Percentiles rank a stretch among this genome's conserved stretches.
phyloP scores from a whole-genome alignment of 1,284 basidiomycete genomes.

The Fomes fomentarius region DNA sequence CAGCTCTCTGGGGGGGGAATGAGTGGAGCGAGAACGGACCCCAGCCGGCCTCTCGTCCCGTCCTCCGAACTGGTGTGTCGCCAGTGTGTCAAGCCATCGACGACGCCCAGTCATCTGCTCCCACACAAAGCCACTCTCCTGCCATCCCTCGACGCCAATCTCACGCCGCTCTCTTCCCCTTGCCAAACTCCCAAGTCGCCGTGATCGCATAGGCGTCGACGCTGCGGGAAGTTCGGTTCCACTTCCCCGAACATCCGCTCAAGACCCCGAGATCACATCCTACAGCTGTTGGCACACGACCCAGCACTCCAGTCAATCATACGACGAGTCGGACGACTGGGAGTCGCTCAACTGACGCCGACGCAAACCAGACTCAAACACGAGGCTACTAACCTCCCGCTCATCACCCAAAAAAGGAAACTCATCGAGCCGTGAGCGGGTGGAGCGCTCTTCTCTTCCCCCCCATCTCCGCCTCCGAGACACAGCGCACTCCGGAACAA shows the following conservation, averaged over 20 bases:
- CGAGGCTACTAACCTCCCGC: conserved; percentile 21
- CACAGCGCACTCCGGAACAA: too few relatives aligned
- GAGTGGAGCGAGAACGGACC: too few relatives aligned
- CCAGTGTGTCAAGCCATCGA: conserved; percentile 18
- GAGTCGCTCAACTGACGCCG: background rate
- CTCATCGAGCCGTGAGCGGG: too few relatives aligned
- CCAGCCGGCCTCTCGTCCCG: conserved; percentile 6
- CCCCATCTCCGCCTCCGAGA: too few relatives aligned
- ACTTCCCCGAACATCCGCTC: background rate
- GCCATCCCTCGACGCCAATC: background rate
- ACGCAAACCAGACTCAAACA: background rate
- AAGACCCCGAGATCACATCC: conserved; percentile 7
- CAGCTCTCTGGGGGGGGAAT: too few relatives aligned
- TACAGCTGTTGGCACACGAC: conserved; percentile 5
- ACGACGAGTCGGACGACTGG: background rate
- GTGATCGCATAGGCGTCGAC: background rate
- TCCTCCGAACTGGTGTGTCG: conserved; percentile 21
- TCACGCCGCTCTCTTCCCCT: too few relatives aligned
- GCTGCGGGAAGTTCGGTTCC: background rate
- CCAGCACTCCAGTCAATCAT: background rate
- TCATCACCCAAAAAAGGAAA: too few relatives aligned
- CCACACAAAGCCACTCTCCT: background rate
- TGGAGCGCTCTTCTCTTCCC: too few relatives aligned
- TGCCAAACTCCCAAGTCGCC: too few relatives aligned
- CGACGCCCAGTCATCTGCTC: conserved; percentile 15